A percentile compares a stretch with the other conserved stretches of the same genome.
phyloP scores from a whole-genome alignment of 768 basidiomycete species.

The Russula sp. region DNA sequence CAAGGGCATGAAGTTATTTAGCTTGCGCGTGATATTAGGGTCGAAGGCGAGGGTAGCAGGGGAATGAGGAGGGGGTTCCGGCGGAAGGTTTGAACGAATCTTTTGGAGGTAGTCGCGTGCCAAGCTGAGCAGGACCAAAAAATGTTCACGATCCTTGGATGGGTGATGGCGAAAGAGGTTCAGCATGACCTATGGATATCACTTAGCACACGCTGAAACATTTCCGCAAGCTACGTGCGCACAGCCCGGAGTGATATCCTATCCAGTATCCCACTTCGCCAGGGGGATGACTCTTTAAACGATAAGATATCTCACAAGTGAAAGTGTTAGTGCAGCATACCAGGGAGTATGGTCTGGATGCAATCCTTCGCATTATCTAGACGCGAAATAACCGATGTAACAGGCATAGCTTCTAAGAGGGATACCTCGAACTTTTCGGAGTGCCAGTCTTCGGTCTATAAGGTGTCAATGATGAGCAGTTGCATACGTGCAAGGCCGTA shows the following conservation, averaged over 20 bases:
- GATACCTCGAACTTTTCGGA: conserved; percentile 81
- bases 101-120: conserved; percentile 37
- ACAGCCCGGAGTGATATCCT: conserved; percentile 19
- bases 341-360: conserved; percentile 32
- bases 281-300: conserved; percentile 14
- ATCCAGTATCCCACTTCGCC: conserved; percentile 15
- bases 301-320: not conserved
- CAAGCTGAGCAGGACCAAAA: conserved; percentile 32
- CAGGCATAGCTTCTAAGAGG: conserved; percentile 56
- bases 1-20: conserved; percentile 63
- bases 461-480: conserved; percentile 18
- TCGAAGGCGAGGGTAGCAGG: conserved; percentile 53
- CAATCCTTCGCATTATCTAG: conserved; percentile 59
- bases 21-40: conserved; percentile 54
- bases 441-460: conserved; percentile 82
- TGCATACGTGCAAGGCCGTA: conserved; percentile 8
- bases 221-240: not conserved
- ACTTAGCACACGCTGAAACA: not conserved
- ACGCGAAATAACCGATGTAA: conserved; percentile 42
- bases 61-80: conserved; percentile 37
- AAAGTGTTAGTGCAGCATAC: not conserved
- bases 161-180: conserved; percentile 41
- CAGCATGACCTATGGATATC: conserved; percentile 37
- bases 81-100: conserved; percentile 33
- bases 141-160: conserved; percentile 32